Evolutionary conservation across 2,329 filamentous ascomycete species (phyloP), one percentile per base, ranked within the genome.

Genomic region (Pestalotiopsis sp.): DNA sequence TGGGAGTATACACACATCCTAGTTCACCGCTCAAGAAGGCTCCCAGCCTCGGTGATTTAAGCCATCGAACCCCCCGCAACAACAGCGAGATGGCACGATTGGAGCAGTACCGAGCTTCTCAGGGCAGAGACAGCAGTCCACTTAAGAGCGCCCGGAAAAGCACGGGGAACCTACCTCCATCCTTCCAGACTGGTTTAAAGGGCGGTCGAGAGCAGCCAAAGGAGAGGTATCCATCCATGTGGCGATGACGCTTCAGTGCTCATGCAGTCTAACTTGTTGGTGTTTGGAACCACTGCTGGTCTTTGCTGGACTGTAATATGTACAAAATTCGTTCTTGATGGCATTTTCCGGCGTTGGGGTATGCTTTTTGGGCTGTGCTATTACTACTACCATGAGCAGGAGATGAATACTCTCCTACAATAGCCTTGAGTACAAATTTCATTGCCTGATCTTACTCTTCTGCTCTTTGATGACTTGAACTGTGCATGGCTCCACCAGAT

Each of bases 1-100:
- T 97, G 64, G 94, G 95, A 14, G 86, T 97, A 1, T 94, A 91
- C 78, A 91, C 87, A 5, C 93, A 97, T 78, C 90, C 90, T 5
- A 92, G 91, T 55, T 97, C 93, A 12, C 95, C 95, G 0, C 80
- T 98, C 13, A 92, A 94, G 74, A 97, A 97, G 78, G 86, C 92
- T 2, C 83, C 83, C 14, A 89, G 89, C 84, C 74, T 93, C 82
- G 80, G 88, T 80, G 79, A 92, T 68, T 83, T 89, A 58, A 73
- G 80, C 75, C 72, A 79, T 76, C 64, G 76, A 7, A 86, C 86
- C 49, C 88, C 88, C 1, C 83, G 86, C 58, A 91, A 90, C 73
- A 89, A 87, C 3, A 83, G 86, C 55, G 88, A 91, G 74, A 88
- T 90, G 86, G 89, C 88, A 2, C 85, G 85, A 4, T 77, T 85